A percentile compares a stretch with the other conserved stretches of the same genome.
phyloP scores from a whole-genome alignment of 108 stramenopile genomes.

The Nitzschia palea region DNA sequence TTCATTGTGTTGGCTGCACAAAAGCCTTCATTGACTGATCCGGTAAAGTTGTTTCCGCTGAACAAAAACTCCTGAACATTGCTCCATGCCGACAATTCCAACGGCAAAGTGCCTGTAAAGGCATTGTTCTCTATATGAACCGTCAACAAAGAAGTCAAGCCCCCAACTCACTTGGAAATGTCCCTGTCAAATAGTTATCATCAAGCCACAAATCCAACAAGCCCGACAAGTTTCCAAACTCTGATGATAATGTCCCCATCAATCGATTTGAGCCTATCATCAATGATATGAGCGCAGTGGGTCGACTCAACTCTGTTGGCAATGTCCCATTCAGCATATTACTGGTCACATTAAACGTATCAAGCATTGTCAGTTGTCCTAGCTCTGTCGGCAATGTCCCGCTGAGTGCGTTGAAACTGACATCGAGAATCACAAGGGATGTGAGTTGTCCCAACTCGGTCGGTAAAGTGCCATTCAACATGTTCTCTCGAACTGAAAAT shows the following conservation, averaged over 20 bases:
- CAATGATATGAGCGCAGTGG: too few relatives aligned
- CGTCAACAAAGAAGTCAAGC: not conserved
- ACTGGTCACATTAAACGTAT: slow-evolving; percentile 19
- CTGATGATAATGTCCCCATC: too few relatives aligned
- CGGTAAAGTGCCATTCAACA: not conserved
- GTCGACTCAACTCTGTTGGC: too few relatives aligned
- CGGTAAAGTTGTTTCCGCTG: too few relatives aligned
- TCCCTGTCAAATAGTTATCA: not conserved
- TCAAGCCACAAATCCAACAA: not conserved
- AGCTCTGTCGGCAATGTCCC: not conserved
- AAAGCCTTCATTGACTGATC: too few relatives aligned
- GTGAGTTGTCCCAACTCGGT: slow-evolving; percentile 10
- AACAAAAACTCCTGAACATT: too few relatives aligned
- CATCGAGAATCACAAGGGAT: not conserved
- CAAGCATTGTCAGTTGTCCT: slow-evolving; percentile 6
- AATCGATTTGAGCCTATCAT: too few relatives aligned
- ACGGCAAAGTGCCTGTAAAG: too few relatives aligned
- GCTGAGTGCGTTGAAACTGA: not conserved
- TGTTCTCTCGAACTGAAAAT: too few relatives aligned
- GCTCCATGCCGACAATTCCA: too few relatives aligned
- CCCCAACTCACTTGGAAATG: slow-evolving; percentile 19
- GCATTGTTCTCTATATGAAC: too few relatives aligned
- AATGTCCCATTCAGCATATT: slow-evolving; percentile 47
- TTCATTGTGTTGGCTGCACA: too few relatives aligned
- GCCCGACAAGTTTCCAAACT: not conserved